These are phyloP conservation scores for Irineochytrium annulatum DNA, from an alignment of 192 early-diverging fungal species.

Conservation along the genomic window DNA sequence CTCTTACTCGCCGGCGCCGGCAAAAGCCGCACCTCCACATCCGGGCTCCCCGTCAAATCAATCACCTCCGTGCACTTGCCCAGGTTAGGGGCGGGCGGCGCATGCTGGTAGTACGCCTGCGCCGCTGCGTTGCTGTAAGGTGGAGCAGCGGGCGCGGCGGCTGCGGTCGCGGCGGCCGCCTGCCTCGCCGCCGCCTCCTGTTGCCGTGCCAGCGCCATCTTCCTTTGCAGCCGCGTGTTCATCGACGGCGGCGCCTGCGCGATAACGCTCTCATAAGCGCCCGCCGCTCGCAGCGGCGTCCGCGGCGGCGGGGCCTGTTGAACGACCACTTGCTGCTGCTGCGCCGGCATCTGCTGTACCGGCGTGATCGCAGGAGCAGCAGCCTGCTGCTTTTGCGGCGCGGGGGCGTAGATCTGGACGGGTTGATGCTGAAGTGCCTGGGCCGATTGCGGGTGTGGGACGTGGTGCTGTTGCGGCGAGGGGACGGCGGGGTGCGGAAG, in stretches of 20 bases:
- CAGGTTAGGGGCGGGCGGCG: neutral
- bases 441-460: neutral
- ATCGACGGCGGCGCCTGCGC: neutral
- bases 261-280: neutral
- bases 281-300: too few species aligned
- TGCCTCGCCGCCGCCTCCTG: too few species aligned
- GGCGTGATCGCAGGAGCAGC: neutral
- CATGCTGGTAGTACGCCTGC: neutral
- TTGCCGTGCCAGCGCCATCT: neutral
- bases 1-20: neutral
- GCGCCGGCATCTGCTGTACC: too few species aligned
- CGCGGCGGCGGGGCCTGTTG: neutral
- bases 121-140: too few species aligned
- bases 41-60: constrained; percentile 8
- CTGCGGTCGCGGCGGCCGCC: too few species aligned
- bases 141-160: too few species aligned
- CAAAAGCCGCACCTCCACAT: neutral
- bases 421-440: neutral
- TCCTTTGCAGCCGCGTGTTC: neutral
- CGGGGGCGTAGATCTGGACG: neutral
- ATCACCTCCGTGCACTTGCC: neutral
- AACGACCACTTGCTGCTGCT: neutral
- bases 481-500: neutral
- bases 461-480: neutral
- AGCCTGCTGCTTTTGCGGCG: neutral